Conservation (phyloP, 1,284 basidiomycete species). For the Boletellus dicymbophilus region DNA sequence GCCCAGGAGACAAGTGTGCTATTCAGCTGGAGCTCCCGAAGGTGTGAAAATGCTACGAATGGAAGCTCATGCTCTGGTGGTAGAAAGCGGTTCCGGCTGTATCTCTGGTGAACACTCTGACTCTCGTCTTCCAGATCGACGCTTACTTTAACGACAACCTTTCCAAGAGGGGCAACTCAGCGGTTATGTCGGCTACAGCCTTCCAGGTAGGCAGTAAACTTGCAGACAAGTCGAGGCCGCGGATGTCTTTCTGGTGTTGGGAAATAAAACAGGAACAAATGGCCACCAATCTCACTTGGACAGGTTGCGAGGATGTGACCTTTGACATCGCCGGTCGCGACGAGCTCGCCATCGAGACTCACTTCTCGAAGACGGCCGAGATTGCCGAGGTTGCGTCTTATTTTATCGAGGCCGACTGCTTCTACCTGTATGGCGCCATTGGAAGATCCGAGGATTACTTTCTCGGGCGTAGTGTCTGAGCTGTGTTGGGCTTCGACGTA, state of each 20-base stretch:
- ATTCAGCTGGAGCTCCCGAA: slow-evolving; percentile 80
- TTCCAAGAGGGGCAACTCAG: slow-evolving; percentile 64
- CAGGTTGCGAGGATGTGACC: slow-evolving; percentile 63
- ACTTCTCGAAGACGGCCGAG: slow-evolving; percentile 74
- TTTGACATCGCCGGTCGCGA: slow-evolving; percentile 56
- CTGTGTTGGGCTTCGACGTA: slow-evolving; percentile 70
- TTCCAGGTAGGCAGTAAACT: slow-evolving; percentile 80
- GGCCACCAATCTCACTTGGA: slow-evolving; percentile 56
- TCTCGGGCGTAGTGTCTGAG: slow-evolving; percentile 53
- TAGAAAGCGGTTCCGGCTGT: slow-evolving; percentile 63
- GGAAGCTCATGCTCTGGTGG: slow-evolving; percentile 35
- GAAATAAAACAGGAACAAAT: slow-evolving; percentile 6
- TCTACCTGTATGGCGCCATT: slow-evolving; percentile 84
- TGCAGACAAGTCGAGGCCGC: slow-evolving; percentile 80
- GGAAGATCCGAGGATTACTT: slow-evolving; percentile 78
- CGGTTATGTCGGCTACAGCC: slow-evolving; percentile 63
- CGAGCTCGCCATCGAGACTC: slow-evolving; percentile 72
- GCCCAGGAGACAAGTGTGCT: slow-evolving; percentile 70
- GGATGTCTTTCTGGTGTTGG: slow-evolving; percentile 56
- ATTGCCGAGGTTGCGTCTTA: slow-evolving; percentile 69
- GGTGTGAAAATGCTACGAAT: slow-evolving; percentile 47
- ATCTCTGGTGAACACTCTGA: slow-evolving; percentile 14
- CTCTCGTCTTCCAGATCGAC: slow-evolving; percentile 4
- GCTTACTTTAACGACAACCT: slow-evolving; percentile 79
- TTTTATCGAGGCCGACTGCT: slow-evolving; percentile 80